Percentiles rank a stretch among this genome's conserved stretches.
phyloP scores from a whole-genome alignment of 257 asterid species.

The Scutellaria baicalensis region DNA sequence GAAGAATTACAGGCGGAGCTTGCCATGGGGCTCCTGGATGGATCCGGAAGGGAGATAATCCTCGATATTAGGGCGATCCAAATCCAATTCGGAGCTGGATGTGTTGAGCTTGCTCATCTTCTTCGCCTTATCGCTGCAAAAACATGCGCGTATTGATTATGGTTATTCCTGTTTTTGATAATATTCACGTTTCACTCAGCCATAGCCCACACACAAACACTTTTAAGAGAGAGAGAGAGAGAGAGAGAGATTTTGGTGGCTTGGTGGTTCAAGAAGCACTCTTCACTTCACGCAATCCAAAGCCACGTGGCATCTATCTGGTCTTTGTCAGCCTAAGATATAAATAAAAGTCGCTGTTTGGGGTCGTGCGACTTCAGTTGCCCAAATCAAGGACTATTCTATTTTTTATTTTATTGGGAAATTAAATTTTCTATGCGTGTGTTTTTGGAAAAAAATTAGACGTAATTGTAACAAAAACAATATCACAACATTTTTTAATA shows the following conservation, averaged over 20 bases:
- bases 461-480: too few relatives aligned
- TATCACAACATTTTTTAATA: too few relatives aligned
- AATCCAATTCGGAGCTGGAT: constrained; percentile 77
- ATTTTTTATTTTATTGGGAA: too few relatives aligned
- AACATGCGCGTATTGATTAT: background rate
- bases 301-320: constrained; percentile 11
- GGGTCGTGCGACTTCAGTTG: background rate
- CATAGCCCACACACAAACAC: background rate
- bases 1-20: constrained; percentile 59
- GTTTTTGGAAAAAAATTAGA: too few relatives aligned
- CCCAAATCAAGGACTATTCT: background rate
- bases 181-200: background rate
- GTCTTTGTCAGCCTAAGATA: background rate
- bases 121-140: background rate
- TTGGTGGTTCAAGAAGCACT: background rate
- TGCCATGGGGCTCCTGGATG: constrained; percentile 72
- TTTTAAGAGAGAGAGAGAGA: background rate
- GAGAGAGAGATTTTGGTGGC: background rate
- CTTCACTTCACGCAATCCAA: constrained; percentile 3
- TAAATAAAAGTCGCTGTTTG: background rate
- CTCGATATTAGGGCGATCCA: constrained; percentile 88
- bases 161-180: background rate
- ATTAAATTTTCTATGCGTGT: too few relatives aligned
- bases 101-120: constrained; percentile 39
- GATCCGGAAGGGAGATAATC: constrained; percentile 88